phyloP scores from a whole-genome alignment of 2,329 filamentous ascomycete species.

The Pseudogymnoascus sp. region DNA sequence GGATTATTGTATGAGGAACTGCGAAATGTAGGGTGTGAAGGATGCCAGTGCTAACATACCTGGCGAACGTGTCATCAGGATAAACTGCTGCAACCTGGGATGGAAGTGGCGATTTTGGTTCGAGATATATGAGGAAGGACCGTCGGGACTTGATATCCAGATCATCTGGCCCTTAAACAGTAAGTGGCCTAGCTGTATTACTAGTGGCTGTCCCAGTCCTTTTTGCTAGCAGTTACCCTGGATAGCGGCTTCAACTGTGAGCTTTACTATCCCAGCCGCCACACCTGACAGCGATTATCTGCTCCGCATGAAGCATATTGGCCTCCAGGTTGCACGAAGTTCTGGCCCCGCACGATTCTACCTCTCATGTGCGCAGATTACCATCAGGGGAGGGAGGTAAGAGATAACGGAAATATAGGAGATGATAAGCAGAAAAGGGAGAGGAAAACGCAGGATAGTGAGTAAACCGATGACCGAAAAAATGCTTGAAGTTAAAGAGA shows the following conservation, averaged over 20 bases:
- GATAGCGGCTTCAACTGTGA: constrained; percentile 20
- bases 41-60: constrained; percentile 23
- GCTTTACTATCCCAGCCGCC: constrained; percentile 32
- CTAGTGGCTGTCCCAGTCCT: too few relatives aligned
- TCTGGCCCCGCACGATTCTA: constrained; percentile 24
- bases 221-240: background rate
- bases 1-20: too few relatives aligned
- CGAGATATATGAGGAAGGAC: constrained; percentile 25
- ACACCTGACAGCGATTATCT: constrained; percentile 36
- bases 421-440: background rate
- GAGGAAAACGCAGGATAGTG: background rate
- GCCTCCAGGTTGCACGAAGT: constrained; percentile 16
- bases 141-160: constrained; percentile 17
- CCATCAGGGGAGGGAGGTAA: constrained; percentile 26
- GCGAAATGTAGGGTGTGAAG: too few relatives aligned
- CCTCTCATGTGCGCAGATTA: constrained; percentile 37
- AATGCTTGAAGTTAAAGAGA: background rate
- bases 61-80: background rate
- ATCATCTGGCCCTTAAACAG: constrained; percentile 24
- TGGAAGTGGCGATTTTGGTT: constrained; percentile 22
- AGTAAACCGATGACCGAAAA: background rate
- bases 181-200: constrained; percentile 12
- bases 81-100: background rate
- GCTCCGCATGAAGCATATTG: constrained; percentile 33
- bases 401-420: background rate